Conservation (phyloP, 1,284 basidiomycete genomes). For the Termitomyces sp. region DNA sequence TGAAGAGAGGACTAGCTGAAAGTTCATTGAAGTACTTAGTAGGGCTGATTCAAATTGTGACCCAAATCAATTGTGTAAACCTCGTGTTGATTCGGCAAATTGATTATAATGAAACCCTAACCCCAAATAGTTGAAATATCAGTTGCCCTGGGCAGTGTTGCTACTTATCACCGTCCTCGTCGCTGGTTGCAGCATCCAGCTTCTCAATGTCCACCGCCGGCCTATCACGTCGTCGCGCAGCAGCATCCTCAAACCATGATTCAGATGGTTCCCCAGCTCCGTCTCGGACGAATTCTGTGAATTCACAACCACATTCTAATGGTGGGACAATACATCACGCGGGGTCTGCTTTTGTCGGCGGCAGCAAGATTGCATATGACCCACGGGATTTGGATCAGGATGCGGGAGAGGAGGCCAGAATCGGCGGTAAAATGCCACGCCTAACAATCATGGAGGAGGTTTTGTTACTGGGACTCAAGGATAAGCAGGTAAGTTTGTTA, state of each 20-base stretch:
- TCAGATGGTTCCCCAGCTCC: constrained; percentile 4
- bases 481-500: constrained; percentile 64
- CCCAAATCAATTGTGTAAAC: too few relatives aligned
- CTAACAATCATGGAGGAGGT: constrained; percentile 98
- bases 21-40: background rate
- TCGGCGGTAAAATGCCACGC: constrained; percentile 73
- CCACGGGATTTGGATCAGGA: constrained; percentile 84
- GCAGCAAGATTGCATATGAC: constrained; percentile 89
- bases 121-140: background rate
- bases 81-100: too few relatives aligned
- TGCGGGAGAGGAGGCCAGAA: constrained; percentile 58
- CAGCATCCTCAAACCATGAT: constrained; percentile 5
- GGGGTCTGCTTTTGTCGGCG: constrained; percentile 77
- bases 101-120: background rate
- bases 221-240: constrained; percentile 12
- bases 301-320: constrained; percentile 1
- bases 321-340: constrained; percentile 31
- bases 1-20: background rate
- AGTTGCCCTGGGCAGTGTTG: background rate
- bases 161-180: background rate
- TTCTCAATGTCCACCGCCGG: constrained; percentile 10
- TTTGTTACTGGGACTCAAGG: constrained; percentile 85
- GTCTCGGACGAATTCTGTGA: constrained; percentile 8
- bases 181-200: background rate
- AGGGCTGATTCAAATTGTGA: too few relatives aligned